These are phyloP conservation scores for Candida tibetensis DNA, from an alignment of 805 yeast species.

Conservation along the genomic window DNA sequence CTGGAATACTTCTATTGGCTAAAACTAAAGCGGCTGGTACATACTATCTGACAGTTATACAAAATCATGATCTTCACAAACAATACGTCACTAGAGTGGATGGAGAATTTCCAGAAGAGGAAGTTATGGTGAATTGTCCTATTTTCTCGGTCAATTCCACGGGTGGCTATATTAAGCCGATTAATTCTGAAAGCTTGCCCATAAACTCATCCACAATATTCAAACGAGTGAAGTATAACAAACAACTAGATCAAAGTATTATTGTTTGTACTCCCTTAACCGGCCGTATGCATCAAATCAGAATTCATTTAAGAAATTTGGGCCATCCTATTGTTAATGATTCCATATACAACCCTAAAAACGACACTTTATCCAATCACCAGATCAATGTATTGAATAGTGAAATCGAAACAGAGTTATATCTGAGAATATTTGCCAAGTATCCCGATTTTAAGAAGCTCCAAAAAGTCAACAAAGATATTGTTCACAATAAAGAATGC, in stretches of 20 bases:
- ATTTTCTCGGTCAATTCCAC: slow-evolving; percentile 33
- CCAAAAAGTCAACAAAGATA: slow-evolving; percentile 8
- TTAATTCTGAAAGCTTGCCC: slow-evolving; percentile 21
- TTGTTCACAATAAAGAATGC: slow-evolving; percentile 7
- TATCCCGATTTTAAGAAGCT: slow-evolving; percentile 15
- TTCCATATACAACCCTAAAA: slow-evolving; percentile 27
- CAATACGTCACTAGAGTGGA: slow-evolving; percentile 45
- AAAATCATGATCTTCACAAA: slow-evolving; percentile 29
- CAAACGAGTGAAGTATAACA: slow-evolving; percentile 26
- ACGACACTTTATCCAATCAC: slow-evolving; percentile 6
- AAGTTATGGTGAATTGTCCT: slow-evolving; percentile 36
- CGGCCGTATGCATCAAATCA: slow-evolving; percentile 56
- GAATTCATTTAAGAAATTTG: slow-evolving; percentile 51
- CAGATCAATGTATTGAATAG: slow-evolving; percentile 17
- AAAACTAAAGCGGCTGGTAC: slow-evolving; percentile 32
- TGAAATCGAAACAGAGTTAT: slow-evolving; percentile 22
- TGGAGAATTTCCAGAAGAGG: slow-evolving; percentile 38
- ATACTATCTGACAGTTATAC: slow-evolving; percentile 30
- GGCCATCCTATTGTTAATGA: slow-evolving; percentile 83
- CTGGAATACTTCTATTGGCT: slow-evolving; percentile 48
- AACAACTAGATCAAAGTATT: slow-evolving; percentile 34
- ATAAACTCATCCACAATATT: slow-evolving; percentile 34
- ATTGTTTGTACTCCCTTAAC: slow-evolving; percentile 50
- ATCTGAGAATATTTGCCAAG: slow-evolving; percentile 15
- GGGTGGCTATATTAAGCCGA: slow-evolving; percentile 31